These are phyloP conservation scores for Piper betle DNA, from an alignment of 164 flowering plant species.

Conservation along the genomic window DNA sequence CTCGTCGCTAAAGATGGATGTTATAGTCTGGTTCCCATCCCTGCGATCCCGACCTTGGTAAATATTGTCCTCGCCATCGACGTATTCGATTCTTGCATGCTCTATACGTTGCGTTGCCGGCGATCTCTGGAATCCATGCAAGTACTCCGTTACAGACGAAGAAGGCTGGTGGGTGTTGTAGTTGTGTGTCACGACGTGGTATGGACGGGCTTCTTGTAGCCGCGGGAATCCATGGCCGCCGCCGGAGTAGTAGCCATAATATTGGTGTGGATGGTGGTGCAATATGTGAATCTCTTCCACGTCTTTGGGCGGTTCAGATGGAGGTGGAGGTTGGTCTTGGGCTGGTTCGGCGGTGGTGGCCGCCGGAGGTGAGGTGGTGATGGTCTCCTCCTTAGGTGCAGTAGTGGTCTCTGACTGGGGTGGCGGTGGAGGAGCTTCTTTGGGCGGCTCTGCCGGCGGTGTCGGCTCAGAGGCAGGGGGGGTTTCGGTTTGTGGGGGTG, in stretches of 20 bases:
- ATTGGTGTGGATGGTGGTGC: slow-evolving; percentile 43
- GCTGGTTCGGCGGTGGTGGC: background rate
- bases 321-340: slow-evolving; percentile 14
- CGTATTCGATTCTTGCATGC: slow-evolving; percentile 22
- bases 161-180: slow-evolving; percentile 60
- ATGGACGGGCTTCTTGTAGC: slow-evolving; percentile 14
- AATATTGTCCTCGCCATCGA: slow-evolving; percentile 24
- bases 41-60: slow-evolving; percentile 14
- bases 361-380: slow-evolving; percentile 8
- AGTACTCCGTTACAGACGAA: slow-evolving; percentile 20
- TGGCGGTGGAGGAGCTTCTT: slow-evolving; percentile 24
- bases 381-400: background rate
- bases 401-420: slow-evolving; percentile 23
- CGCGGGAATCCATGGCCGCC: slow-evolving; percentile 16
- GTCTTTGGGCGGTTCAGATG: slow-evolving; percentile 16
- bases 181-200: slow-evolving; percentile 24
- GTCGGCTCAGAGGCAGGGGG: slow-evolving; percentile 28
- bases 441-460: slow-evolving; percentile 21
- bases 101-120: slow-evolving; percentile 22
- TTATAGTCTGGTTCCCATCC: slow-evolving; percentile 32
- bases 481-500: slow-evolving; percentile 9
- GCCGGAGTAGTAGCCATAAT: slow-evolving; percentile 11
- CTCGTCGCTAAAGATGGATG: slow-evolving; percentile 83
- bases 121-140: slow-evolving; percentile 17
- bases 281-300: slow-evolving; percentile 49